A percentile compares a stretch with the other conserved stretches of the same genome.
These are phyloP conservation scores for Leishmania aethiopica DNA, from an alignment of 208 protist genomes.

Conservation along the genomic window DNA sequence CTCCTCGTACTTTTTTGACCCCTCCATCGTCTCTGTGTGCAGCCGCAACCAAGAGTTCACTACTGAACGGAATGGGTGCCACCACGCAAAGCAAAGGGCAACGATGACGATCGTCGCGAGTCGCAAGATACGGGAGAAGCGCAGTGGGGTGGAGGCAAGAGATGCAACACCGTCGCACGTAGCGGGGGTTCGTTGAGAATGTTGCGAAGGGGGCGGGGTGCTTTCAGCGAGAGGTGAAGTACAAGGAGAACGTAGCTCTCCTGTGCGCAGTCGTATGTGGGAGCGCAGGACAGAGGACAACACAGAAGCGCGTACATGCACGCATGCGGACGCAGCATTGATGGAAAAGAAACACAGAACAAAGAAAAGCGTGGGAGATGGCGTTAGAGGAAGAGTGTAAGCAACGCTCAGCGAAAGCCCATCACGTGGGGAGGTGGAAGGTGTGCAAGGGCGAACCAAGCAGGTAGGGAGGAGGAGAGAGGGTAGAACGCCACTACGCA, in stretches of 20 bases:
- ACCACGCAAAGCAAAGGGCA: not conserved
- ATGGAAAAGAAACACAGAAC: not conserved
- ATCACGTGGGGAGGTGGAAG: not conserved
- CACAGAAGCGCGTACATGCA: not conserved
- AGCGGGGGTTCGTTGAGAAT: conserved; percentile 2
- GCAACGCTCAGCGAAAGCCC: not conserved
- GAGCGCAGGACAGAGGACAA: not conserved
- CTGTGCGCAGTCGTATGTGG: not conserved
- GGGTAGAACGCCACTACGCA: not conserved
- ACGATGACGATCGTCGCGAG: not conserved
- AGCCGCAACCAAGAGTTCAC: not conserved
- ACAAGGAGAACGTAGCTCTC: conserved; percentile 3
- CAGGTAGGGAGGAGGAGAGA: not conserved
- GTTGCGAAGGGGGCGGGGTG: not conserved
- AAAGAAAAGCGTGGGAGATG: not conserved
- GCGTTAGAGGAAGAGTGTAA: not conserved
- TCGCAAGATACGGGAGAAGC: not conserved
- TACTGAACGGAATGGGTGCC: not conserved
- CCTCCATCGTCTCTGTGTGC: conserved; percentile 19
- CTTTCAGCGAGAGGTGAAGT: not conserved
- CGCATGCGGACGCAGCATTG: not conserved
- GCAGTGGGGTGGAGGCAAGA: not conserved
- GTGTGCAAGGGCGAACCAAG: not conserved
- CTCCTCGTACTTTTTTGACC: conserved; percentile 25
- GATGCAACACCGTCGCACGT: not conserved